A percentile compares a stretch with the other conserved stretches of the same genome.
phyloP scores from a whole-genome alignment of 805 yeast genomes.

The Wickerhamomyces alni region DNA sequence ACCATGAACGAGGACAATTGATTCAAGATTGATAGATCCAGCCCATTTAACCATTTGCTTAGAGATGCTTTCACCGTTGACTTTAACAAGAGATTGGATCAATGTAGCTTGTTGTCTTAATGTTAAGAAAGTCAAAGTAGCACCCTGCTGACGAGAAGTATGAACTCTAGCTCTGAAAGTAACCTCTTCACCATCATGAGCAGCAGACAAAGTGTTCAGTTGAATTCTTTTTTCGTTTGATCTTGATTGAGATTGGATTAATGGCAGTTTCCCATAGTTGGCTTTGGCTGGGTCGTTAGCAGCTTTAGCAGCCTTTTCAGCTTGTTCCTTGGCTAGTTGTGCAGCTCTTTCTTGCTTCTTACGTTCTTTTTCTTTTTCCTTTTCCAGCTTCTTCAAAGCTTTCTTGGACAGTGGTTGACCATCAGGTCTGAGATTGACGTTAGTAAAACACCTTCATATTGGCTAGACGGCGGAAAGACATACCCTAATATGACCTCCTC shows the following conservation, averaged over 20 bases:
- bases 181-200: conserved; percentile 68
- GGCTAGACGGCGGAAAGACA: conserved; percentile 14
- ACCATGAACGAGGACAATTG: conserved; percentile 90
- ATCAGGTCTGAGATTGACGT: conserved; percentile 48
- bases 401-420: conserved; percentile 85
- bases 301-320: conserved; percentile 54
- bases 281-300: conserved; percentile 84
- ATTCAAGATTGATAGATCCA: conserved; percentile 76
- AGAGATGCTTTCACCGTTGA: conserved; percentile 67
- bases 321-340: conserved; percentile 79
- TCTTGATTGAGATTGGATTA: conserved; percentile 71
- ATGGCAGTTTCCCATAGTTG: conserved; percentile 84
- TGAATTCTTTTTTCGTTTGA: conserved; percentile 60
- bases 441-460: background rate
- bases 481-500: conserved; percentile 36
- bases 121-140: conserved; percentile 84
- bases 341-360: conserved; percentile 93
- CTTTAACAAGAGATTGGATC: conserved; percentile 81
- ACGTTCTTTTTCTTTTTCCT: conserved; percentile 85
- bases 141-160: conserved; percentile 91
- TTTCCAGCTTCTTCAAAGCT: conserved; percentile 90
- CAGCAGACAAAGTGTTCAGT: conserved; percentile 50
- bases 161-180: conserved; percentile 92
- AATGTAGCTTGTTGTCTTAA: conserved; percentile 84
- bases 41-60: conserved; percentile 98